Conservation (phyloP, 352 stramenopile genomes). For the Thraustochytrium striatum region DNA sequence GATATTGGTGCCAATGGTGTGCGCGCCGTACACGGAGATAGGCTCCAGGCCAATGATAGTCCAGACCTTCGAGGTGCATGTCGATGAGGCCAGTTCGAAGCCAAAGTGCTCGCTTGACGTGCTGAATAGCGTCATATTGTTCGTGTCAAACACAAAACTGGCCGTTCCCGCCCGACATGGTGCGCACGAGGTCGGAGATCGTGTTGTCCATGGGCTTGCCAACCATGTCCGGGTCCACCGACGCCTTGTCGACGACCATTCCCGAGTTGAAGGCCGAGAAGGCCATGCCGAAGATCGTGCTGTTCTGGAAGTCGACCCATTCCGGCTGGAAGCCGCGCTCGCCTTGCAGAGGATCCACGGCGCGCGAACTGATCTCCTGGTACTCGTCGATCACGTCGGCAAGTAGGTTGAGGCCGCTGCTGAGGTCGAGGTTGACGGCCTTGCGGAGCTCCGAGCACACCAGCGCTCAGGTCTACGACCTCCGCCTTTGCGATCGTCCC, state of each 20-base stretch:
- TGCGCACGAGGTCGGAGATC: background rate
- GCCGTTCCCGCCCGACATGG: conserved; percentile 1
- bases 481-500: too few species aligned
- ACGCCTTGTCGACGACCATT: background rate
- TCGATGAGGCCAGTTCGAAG: background rate
- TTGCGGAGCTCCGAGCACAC: too few species aligned
- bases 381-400: too few species aligned
- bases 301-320: conserved; percentile 39
- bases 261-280: conserved; percentile 20
- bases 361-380: too few species aligned
- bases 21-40: background rate
- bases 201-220: background rate
- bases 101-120: background rate
- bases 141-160: background rate
- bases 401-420: too few species aligned
- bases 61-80: background rate
- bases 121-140: conserved; percentile 2
- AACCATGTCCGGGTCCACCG: background rate
- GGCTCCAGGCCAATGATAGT: conserved; percentile 6
- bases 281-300: conserved; percentile 37
- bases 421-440: too few species aligned
- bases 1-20: conserved; percentile 23
- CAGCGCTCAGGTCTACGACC: too few species aligned
- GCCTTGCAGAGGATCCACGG: too few species aligned
- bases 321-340: background rate